Evolutionary conservation across 164 flowering plant genomes (phyloP).

Genomic region (Tetracentron sinense): DNA sequence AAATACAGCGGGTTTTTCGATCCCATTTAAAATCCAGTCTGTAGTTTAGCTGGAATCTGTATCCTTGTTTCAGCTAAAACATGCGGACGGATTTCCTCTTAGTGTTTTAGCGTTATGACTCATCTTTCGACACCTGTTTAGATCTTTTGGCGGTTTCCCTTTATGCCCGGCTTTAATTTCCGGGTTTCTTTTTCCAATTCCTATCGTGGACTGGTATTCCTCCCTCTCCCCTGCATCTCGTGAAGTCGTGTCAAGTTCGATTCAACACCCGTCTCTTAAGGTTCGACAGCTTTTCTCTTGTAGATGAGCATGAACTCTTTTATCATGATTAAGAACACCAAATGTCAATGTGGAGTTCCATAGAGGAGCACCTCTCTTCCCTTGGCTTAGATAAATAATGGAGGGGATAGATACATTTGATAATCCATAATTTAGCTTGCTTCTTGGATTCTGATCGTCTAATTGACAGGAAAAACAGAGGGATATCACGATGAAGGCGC

Average conservation of each 20-base stretch:
- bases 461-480: not conserved
- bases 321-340: not conserved
- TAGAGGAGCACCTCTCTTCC: not conserved
- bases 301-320: not conserved
- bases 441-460: not conserved
- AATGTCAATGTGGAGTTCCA: not conserved
- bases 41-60: constrained; percentile 27
- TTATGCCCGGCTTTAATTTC: not conserved
- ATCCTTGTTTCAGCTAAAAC: constrained; percentile 11
- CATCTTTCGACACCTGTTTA: constrained; percentile 5
- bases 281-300: constrained; percentile 4
- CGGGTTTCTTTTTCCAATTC: not conserved
- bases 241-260: constrained; percentile 11
- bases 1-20: constrained; percentile 7
- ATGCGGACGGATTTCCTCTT: constrained; percentile 7
- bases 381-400: not conserved
- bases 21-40: constrained; percentile 14
- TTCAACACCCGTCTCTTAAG: constrained; percentile 16
- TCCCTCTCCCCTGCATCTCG: constrained; percentile 13
- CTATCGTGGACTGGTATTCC: constrained; percentile 4
- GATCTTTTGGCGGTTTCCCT: constrained; percentile 9
- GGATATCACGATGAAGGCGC: constrained; percentile 18
- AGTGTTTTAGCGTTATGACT: not conserved
- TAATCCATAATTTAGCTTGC: not conserved
- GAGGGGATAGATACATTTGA: not conserved